Evolutionary conservation across 2,329 filamentous ascomycete species (phyloP), one percentile per base, ranked within the genome.

Genomic region (Exophiala sp.): DNA sequence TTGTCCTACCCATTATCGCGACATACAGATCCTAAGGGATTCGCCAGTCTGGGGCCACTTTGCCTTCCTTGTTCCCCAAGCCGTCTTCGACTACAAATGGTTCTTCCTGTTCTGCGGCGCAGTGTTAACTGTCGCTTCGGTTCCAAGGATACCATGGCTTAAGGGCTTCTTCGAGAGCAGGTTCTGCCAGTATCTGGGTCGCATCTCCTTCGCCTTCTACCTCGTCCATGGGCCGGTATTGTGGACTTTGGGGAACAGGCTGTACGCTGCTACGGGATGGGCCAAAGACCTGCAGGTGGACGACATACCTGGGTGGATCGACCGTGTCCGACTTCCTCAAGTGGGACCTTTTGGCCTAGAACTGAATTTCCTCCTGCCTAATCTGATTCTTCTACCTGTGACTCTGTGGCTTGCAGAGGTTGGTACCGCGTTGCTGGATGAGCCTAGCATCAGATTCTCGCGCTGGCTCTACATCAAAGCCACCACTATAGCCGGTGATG

Each of bases 51-150:
- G 56, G 56, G 44, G 41, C 29, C 48, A 46, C 37, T 32, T 58
- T 10, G 40, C 56, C 5, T 0, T 74, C 75, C 7, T 13, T 48
- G 83, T 82, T 51, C 80, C 82, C 0, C 79, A 84, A 60, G 81
- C 81, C 1, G 77, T 82, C 10, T 82, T 73, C 56, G 79, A 84
- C 61, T 75, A 73, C 60, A 84, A 83, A 64, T 84, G 80, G 80
- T 83, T 84, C 65, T 84, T 74, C 61, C 72, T 84, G 2, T 81
- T 81, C 62, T 78, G 74, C 69, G 81, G 79, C 1, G 73, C 81
- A 1, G 68, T 72, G 21, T 71, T 81, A 45, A 63, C 82, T 0
- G 73, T 86, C 0, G 68, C 75, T 1, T 71, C 74, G 0, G 67
- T 79, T 2, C 76, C 78, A 7, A 76, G 76, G 14, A 71, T 85